phyloP scores from a whole-genome alignment of 352 stramenopile genomes.

The Globisporangium nagaii region DNA sequence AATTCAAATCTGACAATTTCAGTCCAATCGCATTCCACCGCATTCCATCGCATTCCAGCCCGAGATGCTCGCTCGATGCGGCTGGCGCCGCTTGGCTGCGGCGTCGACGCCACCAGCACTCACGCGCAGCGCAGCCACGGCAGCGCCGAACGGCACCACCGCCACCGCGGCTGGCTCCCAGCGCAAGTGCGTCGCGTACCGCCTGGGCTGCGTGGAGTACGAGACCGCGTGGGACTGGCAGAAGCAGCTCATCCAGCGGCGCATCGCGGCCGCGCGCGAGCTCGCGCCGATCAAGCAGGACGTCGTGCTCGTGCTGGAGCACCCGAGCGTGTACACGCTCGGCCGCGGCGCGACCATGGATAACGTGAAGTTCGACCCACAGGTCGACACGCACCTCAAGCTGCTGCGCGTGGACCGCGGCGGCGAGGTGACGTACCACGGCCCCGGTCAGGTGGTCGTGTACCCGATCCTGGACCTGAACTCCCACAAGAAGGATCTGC shows the following conservation, averaged over 20 bases:
- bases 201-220: conserved; percentile 70
- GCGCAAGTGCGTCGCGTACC: conserved; percentile 65
- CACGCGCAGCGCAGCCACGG: neutral
- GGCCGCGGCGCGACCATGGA: conserved; percentile 86
- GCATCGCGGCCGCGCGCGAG: conserved; percentile 49
- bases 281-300: conserved; percentile 67
- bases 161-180: neutral
- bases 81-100: conserved; percentile 1
- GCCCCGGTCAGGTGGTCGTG: conserved; percentile 95
- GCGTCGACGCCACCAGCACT: neutral
- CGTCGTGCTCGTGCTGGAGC: conserved; percentile 88
- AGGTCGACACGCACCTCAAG: conserved; percentile 54
- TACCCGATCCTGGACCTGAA: conserved; percentile 97
- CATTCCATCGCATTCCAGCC: too few species aligned
- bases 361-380: conserved; percentile 57
- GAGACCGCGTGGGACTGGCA: conserved; percentile 86
- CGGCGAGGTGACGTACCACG: conserved; percentile 98
- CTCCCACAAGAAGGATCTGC: conserved; percentile 93
- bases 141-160: neutral
- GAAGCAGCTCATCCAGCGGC: conserved; percentile 81
- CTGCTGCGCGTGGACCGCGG: conserved; percentile 98
- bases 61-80: conserved; percentile 5
- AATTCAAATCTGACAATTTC: too few species aligned
- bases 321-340: conserved; percentile 96
- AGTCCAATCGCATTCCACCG: too few species aligned